A percentile compares a stretch with the other conserved stretches of the same genome.
phyloP scores from a whole-genome alignment of 257 asterid genomes.

The Cordia subcordata region DNA sequence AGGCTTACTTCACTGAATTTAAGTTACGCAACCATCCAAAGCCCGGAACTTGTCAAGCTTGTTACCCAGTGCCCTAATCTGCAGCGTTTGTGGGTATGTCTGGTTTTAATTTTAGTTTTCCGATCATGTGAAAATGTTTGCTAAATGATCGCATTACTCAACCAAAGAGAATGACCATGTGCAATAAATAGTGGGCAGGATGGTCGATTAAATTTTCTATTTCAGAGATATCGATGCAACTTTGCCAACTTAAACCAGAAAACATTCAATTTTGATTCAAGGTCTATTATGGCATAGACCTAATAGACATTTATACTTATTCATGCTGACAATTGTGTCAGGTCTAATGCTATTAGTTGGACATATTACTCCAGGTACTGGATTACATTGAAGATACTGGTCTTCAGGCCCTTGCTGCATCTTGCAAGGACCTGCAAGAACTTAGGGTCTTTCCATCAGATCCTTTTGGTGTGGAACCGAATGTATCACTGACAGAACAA shows the following conservation, averaged over 20 bases:
- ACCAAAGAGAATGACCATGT: neutral
- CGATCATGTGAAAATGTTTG: neutral
- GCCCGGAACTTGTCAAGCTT: constrained; percentile 67
- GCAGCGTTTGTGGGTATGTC: constrained; percentile 80
- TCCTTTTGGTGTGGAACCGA: constrained; percentile 70
- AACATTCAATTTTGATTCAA: neutral
- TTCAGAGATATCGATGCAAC: no score
- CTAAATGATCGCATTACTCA: neutral
- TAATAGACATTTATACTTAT: neutral
- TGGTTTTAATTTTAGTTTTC: neutral
- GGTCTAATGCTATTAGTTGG: neutral
- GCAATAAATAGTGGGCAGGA: no score
- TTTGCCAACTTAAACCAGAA: no score
- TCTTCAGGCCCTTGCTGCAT: constrained; percentile 63
- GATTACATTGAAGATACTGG: constrained; percentile 91
- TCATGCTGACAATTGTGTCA: neutral
- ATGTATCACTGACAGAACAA: constrained; percentile 70
- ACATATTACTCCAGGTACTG: constrained; percentile 48
- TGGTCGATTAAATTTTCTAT: no score
- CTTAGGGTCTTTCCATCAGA: constrained; percentile 93
- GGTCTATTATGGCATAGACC: no score
- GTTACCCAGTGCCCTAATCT: constrained; percentile 62
- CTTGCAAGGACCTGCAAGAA: constrained; percentile 84
- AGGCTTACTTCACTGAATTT: constrained; percentile 74
- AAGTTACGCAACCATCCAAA: constrained; percentile 64